Conservation (phyloP, 2,329 filamentous ascomycete species). For the Cercospora sp. region DNA sequence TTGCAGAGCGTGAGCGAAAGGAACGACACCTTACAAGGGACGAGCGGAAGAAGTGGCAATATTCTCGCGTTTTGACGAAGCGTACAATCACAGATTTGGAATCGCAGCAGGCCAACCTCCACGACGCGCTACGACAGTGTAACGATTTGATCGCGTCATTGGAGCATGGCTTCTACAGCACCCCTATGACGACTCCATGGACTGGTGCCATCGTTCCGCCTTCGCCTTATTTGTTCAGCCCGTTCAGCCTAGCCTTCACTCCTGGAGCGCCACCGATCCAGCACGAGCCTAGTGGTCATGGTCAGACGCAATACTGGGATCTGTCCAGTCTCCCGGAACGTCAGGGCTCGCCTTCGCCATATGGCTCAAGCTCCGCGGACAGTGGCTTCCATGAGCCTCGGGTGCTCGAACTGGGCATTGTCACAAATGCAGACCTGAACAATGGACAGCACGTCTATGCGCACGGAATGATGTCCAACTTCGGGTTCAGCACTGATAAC, state of each 20-base stretch:
- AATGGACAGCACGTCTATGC: constrained; percentile 30
- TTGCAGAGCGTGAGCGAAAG: constrained; percentile 26
- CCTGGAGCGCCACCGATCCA: constrained; percentile 16
- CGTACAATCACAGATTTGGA: constrained; percentile 28
- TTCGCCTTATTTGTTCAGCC: constrained; percentile 28
- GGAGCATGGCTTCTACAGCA: constrained; percentile 21
- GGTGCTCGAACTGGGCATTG: constrained; percentile 9
- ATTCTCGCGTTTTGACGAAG: constrained; percentile 29
- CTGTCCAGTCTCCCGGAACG: constrained; percentile 34
- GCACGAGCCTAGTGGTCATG: constrained; percentile 15
- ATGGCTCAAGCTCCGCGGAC: constrained; percentile 28
- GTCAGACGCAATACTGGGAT: constrained; percentile 34
- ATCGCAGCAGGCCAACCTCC: constrained; percentile 27
- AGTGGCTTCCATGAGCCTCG: constrained; percentile 34
- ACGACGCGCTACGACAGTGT: constrained; percentile 33
- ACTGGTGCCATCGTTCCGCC: constrained; percentile 25
- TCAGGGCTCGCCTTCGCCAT: constrained; percentile 24
- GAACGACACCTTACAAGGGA: constrained; percentile 29
- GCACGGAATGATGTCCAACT: constrained; percentile 28
- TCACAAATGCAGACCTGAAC: constrained; percentile 12
- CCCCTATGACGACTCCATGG: constrained; percentile 25
- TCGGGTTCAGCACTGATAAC: constrained; percentile 6
- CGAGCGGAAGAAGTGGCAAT: constrained; percentile 36
- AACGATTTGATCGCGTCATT: constrained; percentile 31
- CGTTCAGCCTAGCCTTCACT: constrained; percentile 25